Evolutionary conservation across 2,329 filamentous ascomycete genomes (phyloP).

Genomic region (Teratosphaeria gauchensis): DNA sequence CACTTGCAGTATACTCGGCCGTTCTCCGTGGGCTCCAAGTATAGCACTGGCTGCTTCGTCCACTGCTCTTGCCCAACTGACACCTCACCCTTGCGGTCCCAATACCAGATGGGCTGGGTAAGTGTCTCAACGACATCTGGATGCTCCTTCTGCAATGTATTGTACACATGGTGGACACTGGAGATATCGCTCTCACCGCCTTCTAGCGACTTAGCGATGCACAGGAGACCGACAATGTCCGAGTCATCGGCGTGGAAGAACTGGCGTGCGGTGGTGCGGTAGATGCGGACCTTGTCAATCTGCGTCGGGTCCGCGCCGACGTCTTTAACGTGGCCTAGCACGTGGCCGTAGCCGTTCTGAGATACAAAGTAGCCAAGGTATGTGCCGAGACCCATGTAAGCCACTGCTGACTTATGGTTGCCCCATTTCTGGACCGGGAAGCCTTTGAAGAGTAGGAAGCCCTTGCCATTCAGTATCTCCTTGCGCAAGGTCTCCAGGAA

Average conservation of each 20-base stretch:
- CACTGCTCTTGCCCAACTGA: conserved; percentile 55
- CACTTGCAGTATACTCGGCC: conserved; percentile 71
- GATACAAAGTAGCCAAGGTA: conserved; percentile 81
- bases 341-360: conserved; percentile 76
- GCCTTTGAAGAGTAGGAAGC: conserved; percentile 81
- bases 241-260: conserved; percentile 79
- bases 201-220: conserved; percentile 65
- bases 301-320: conserved; percentile 70
- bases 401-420: conserved; percentile 68
- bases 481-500: conserved; percentile 48
- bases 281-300: conserved; percentile 82
- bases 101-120: conserved; percentile 76
- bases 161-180: conserved; percentile 75
- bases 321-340: conserved; percentile 84
- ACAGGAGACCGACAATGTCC: conserved; percentile 76
- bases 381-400: conserved; percentile 77
- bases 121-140: conserved; percentile 70
- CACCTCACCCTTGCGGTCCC: conserved; percentile 81
- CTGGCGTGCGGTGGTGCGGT: conserved; percentile 74
- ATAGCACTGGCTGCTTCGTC: conserved; percentile 47
- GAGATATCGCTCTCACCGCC: conserved; percentile 79
- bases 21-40: conserved; percentile 53
- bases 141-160: conserved; percentile 62
- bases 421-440: conserved; percentile 71
- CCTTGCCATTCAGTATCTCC: conserved; percentile 70